phyloP scores from a whole-genome alignment of 768 basidiomycete genomes.

The Leucocoprinus leucothites region DNA sequence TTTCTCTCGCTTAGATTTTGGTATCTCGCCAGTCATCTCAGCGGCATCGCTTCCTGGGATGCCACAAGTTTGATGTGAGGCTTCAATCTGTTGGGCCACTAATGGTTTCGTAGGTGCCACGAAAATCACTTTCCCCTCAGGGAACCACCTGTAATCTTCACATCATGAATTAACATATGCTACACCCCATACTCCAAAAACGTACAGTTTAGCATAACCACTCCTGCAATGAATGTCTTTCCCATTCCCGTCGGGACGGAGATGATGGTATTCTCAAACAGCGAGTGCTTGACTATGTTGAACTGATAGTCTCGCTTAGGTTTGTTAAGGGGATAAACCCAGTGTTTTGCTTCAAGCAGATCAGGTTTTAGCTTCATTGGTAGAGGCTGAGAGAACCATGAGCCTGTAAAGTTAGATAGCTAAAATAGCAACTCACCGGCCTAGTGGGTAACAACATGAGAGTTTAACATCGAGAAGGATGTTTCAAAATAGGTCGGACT shows the following conservation, averaged over 20 bases:
- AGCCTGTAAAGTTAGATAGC: slow-evolving; percentile 19
- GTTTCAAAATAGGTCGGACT: slow-evolving; percentile 23
- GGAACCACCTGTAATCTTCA: slow-evolving; percentile 89
- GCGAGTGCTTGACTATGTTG: slow-evolving; percentile 81
- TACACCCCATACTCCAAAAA: background rate
- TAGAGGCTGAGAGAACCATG: slow-evolving; percentile 49
- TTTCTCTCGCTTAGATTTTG: slow-evolving; percentile 48
- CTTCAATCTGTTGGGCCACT: slow-evolving; percentile 91
- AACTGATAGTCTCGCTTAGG: slow-evolving; percentile 92
- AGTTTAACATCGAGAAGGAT: slow-evolving; percentile 1
- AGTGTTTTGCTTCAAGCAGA: slow-evolving; percentile 75
- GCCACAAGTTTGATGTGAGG: slow-evolving; percentile 90
- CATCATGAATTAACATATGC: slow-evolving; percentile 7
- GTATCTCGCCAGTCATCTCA: slow-evolving; percentile 81
- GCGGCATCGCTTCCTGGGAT: slow-evolving; percentile 84
- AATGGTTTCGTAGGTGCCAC: slow-evolving; percentile 96
- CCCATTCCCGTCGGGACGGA: slow-evolving; percentile 95
- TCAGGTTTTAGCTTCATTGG: slow-evolving; percentile 80
- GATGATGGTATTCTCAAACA: slow-evolving; percentile 93
- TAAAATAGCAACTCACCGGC: slow-evolving; percentile 2
- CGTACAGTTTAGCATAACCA: slow-evolving; percentile 91
- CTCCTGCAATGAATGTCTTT: slow-evolving; percentile 97
- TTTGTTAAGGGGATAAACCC: slow-evolving; percentile 89
- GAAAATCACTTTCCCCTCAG: slow-evolving; percentile 88
- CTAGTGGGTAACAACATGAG: background rate